Base-by-base conservation (phyloP, 2,329 filamentous ascomycete genomes). In the Penicillium sp. region DNA sequence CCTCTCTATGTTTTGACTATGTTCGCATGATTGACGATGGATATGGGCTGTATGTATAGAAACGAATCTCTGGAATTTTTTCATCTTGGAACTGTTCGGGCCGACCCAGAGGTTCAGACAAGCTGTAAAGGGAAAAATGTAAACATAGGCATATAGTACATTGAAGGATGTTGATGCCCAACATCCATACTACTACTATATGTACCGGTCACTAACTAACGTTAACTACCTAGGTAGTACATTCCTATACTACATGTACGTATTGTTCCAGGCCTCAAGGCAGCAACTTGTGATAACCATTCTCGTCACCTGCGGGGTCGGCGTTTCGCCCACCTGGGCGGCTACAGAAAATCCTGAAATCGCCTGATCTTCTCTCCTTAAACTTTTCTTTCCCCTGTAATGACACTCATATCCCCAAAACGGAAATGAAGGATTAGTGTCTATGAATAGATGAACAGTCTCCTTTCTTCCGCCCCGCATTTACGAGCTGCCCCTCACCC, bases 271-370 rank as follows among this genome's bases (percentile, higher is more conserved):
- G 48, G 51, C 51, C 46, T 19, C 35, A 53, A 52, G 51, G 40
- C 50, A 51, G 38, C 46, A 51, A 46, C 44, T 38, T 56, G 55
- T 58, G 56, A 58, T 44, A 35, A 47, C 32, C 36, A 34, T 36
- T 45, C 51, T 58, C 55, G 34, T 61, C 59, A 61, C 59, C 57
- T 61, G 59, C 59, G 59, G 59, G 59, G 59, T 59, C 49, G 47
- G 58, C 58, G 58, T 56, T 47, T 61, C 58, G 58, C 58, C 29
- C 41, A 56, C 46, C 57, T 57, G 42, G 54, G 59, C 59, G 59
- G 44, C 47, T 60, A 53, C 45, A 51, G 38, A 27, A 32, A 40
- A 23, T 47, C 29, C 7, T n/a, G 18, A 13, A 29, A 38, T 50
- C 34, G 26, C 48, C 18, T 41, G 11, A 32, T 49, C 32, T 46